These are phyloP conservation scores for Leptographium galeiforme DNA, from an alignment of 2,329 filamentous ascomycete species.

Conservation along the genomic window DNA sequence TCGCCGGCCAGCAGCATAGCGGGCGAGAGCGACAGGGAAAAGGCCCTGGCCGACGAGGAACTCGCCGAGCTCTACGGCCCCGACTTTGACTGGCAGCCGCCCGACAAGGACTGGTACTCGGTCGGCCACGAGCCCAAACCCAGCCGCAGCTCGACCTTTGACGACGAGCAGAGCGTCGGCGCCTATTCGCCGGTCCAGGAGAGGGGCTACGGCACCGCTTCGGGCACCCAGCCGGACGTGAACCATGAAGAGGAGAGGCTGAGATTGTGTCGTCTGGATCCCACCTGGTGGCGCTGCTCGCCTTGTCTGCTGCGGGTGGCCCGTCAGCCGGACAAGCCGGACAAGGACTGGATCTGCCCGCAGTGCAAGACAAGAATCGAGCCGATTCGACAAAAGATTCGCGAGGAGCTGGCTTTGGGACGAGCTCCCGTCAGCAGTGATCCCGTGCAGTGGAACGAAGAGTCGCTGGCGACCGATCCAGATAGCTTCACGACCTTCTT, in stretches of 20 bases:
- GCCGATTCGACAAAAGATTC: neutral
- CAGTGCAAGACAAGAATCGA: neutral
- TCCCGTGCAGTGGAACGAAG: too few relatives aligned
- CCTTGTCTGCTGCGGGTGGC: constrained; percentile 35
- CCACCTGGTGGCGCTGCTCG: constrained; percentile 40
- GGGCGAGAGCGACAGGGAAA: neutral
- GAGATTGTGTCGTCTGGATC: constrained; percentile 20
- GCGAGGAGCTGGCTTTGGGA: neutral
- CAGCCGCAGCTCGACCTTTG: too few relatives aligned
- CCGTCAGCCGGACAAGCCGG: constrained; percentile 14
- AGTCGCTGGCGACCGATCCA: too few relatives aligned
- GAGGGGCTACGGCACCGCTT: too few relatives aligned
- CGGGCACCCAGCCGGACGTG: neutral
- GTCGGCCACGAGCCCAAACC: too few relatives aligned
- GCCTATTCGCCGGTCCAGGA: too few relatives aligned
- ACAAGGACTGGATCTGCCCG: constrained; percentile 30
- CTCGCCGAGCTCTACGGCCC: too few relatives aligned
- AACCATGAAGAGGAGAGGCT: constrained; percentile 2
- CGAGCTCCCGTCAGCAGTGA: too few relatives aligned
- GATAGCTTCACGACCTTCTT: too few relatives aligned
- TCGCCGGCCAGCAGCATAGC: neutral
- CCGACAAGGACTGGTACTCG: too few relatives aligned
- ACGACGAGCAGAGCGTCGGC: too few relatives aligned
- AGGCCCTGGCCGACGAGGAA: neutral
- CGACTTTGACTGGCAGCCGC: too few relatives aligned